A percentile compares a stretch with the other conserved stretches of the same genome.
phyloP scores from a whole-genome alignment of 2,329 filamentous ascomycete genomes.

The Apiospora saccharicola region DNA sequence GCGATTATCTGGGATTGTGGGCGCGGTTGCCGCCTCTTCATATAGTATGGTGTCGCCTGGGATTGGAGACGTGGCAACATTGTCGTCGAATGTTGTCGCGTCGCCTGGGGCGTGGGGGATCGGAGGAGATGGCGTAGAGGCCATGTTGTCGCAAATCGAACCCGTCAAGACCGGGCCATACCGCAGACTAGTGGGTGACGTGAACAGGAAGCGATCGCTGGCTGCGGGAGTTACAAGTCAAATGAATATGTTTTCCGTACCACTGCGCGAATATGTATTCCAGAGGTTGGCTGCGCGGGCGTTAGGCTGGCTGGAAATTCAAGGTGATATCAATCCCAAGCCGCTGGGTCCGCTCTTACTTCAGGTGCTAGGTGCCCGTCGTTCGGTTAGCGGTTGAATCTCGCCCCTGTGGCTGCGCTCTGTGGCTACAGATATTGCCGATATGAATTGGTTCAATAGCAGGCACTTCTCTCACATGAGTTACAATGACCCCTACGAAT shows the following conservation, averaged over 20 bases:
- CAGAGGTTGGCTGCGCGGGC: not conserved
- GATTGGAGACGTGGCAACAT: not conserved
- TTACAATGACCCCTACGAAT: no score
- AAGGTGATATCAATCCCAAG: constrained; percentile 18
- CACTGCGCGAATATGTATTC: not conserved
- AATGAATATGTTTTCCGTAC: not conserved
- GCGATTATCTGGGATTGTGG: constrained; percentile 31
- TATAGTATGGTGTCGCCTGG: not conserved
- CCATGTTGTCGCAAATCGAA: constrained; percentile 21
- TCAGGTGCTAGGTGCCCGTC: not conserved
- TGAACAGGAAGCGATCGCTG: not conserved
- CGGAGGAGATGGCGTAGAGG: not conserved
- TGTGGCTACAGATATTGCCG: constrained; percentile 1
- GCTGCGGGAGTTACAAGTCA: not conserved
- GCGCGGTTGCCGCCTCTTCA: constrained; percentile 29
- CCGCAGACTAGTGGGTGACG: not conserved
- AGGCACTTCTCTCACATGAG: no score
- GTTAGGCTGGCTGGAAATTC: not conserved
- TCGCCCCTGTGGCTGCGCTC: not conserved
- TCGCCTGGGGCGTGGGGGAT: not conserved
- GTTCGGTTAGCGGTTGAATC: not conserved
- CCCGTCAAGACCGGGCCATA: constrained; percentile 13
- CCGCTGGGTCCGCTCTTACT: not conserved
- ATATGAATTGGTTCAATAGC: no score
- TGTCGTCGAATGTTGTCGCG: not conserved